Evolutionary conservation across 2,329 filamentous ascomycete genomes (phyloP).

Genomic region (Hypoxylon sp.): DNA sequence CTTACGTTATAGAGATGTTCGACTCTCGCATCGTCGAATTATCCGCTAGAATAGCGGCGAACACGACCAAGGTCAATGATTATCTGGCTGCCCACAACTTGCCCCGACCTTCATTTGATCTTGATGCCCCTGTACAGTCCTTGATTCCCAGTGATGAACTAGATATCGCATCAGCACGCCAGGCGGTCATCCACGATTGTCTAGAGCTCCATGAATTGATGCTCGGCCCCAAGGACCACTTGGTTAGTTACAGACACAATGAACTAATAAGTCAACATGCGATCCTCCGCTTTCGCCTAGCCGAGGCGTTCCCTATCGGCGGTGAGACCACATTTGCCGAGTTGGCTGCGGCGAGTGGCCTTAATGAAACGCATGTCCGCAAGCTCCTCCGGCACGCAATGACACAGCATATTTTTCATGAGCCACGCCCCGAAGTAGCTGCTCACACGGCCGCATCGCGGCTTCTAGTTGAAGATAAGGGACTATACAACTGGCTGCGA

Average conservation of each 20-base stretch:
- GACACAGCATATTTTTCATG: slow-evolving; percentile 28
- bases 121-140: slow-evolving; percentile 29
- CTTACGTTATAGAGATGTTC: slow-evolving; percentile 18
- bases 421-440: slow-evolving; percentile 32
- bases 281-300: slow-evolving; percentile 37
- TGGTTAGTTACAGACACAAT: slow-evolving; percentile 37
- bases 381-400: slow-evolving; percentile 33
- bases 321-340: slow-evolving; percentile 37
- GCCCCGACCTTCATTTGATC: slow-evolving; percentile 42
- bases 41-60: slow-evolving; percentile 36
- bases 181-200: slow-evolving; percentile 37
- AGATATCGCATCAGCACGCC: slow-evolving; percentile 29
- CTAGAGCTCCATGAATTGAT: slow-evolving; percentile 42
- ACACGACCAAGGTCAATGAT: slow-evolving; percentile 42
- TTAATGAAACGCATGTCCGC: slow-evolving; percentile 26
- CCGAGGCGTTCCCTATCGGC: slow-evolving; percentile 33
- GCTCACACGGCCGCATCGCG: slow-evolving; percentile 39
- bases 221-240: slow-evolving; percentile 42
- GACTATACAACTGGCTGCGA: slow-evolving; percentile 33
- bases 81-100: slow-evolving; percentile 39
- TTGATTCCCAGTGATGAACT: slow-evolving; percentile 17
- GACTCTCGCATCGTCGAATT: slow-evolving; percentile 32
- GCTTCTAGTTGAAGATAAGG: slow-evolving; percentile 41
- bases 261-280: slow-evolving; percentile 23
- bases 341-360: slow-evolving; percentile 23